A percentile compares a stretch with the other conserved stretches of the same genome.
These are phyloP conservation scores for Penicillium antarcticum DNA, from an alignment of 495 filamentous ascomycete genomes.

Conservation along the genomic window DNA sequence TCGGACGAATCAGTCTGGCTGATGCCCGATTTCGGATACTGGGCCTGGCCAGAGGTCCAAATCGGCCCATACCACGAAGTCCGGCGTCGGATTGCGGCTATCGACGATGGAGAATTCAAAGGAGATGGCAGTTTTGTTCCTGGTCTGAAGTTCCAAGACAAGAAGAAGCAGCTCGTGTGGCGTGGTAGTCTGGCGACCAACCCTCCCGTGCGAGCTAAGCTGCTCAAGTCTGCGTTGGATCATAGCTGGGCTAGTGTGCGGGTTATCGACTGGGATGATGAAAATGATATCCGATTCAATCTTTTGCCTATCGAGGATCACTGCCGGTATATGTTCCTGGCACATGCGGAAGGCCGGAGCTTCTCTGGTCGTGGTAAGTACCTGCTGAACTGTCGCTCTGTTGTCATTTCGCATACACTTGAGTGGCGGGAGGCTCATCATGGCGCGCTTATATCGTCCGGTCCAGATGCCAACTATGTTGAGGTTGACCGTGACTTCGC, in stretches of 20 bases:
- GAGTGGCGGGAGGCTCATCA: constrained; percentile 42
- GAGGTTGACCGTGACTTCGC: constrained; percentile 53
- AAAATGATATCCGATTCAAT: constrained; percentile 33
- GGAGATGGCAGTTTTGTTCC: constrained; percentile 10
- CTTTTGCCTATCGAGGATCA: constrained; percentile 53
- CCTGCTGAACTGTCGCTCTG: constrained; percentile 56
- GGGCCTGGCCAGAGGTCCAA: constrained; percentile 64
- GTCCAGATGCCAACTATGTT: constrained; percentile 59
- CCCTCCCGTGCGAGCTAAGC: constrained; percentile 36
- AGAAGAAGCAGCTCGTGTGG: constrained; percentile 67
- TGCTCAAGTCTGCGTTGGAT: constrained; percentile 42
- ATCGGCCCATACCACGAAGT: constrained; percentile 58
- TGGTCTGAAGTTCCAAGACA: constrained; percentile 37
- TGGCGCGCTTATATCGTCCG: constrained; percentile 34
- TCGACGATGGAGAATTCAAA: constrained; percentile 29
- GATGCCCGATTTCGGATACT: constrained; percentile 80
- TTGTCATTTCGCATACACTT: constrained; percentile 48
- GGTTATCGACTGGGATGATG: constrained; percentile 46
- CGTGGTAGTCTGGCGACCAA: constrained; percentile 51
- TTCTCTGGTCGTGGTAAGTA: constrained; percentile 61
- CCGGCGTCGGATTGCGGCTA: constrained; percentile 32
- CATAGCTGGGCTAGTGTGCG: constrained; percentile 52
- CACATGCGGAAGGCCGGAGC: constrained; percentile 54
- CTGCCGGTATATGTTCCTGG: constrained; percentile 57
- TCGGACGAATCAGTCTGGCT: constrained; percentile 55